Percentiles rank a stretch among this genome's conserved stretches.
Conservation (phyloP, 768 basidiomycete genomes). For the Termitomyces bulborhizus region DNA sequence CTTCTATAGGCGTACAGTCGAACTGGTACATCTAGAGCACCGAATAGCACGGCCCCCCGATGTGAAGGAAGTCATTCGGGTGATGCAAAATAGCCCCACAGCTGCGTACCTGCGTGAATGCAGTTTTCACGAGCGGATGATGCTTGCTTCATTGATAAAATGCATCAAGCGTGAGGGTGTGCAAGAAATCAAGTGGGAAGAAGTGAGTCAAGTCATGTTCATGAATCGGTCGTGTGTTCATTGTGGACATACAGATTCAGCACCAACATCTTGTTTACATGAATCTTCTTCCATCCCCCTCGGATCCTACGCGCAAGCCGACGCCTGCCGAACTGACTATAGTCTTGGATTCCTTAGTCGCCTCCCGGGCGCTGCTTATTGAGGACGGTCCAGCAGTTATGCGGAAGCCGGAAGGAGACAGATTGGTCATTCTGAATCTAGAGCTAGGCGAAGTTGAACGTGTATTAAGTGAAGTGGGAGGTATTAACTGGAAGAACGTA, state of each 20-base stretch:
- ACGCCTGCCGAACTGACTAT: conserved; percentile 55
- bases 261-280: conserved; percentile 73
- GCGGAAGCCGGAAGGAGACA: conserved; percentile 57
- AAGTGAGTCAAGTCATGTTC: conserved; percentile 38
- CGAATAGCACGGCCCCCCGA: conserved; percentile 61
- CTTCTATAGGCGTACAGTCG: conserved; percentile 65
- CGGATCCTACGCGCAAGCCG: conserved; percentile 55
- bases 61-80: conserved; percentile 71
- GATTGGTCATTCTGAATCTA: conserved; percentile 74
- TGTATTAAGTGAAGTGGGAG: conserved; percentile 78
- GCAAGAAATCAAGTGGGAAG: conserved; percentile 81
- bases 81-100: conserved; percentile 89
- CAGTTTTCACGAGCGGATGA: conserved; percentile 82
- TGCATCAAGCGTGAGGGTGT: conserved; percentile 81
- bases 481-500: conserved; percentile 56
- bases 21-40: conserved; percentile 53
- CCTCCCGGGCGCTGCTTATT: conserved; percentile 70
- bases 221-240: not conserved
- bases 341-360: conserved; percentile 70
- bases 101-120: conserved; percentile 78
- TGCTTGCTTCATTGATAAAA: conserved; percentile 79
- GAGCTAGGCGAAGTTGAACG: conserved; percentile 83
- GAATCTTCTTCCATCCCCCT: conserved; percentile 51
- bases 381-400: conserved; percentile 53
- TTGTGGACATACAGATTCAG: conserved; percentile 36